Evolutionary conservation across 2,329 filamentous ascomycete species (phyloP), one percentile per base, ranked within the genome.

Genomic region (Bipolaris sorokiniana): DNA sequence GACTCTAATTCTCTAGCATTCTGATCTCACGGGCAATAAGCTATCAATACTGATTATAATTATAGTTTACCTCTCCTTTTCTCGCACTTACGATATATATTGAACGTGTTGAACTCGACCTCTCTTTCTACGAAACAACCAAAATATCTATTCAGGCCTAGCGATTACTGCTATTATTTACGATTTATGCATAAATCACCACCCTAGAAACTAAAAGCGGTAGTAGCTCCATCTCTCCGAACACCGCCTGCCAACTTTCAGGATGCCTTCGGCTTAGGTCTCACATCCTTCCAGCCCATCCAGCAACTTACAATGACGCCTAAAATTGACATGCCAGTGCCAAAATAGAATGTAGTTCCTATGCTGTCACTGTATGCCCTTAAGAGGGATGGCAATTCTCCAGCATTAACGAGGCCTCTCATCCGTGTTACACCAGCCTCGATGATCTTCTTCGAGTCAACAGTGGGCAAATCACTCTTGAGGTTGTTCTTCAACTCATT

Each of bases 401-500:
- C 44, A 2, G 26, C n/a, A 28, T 5, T 46, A 15, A 46, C 28
- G 5, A 46, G 20, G 11, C 7, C 7, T 15, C 44, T 28, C 44
- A 46, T 46, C 4, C 31, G 16, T 16, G 44, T 46, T 13, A 20
- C n/a, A 7, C 44, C 44, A 20, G 28, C 44, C 1, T 33, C 26
- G 15, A 46, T 34, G 9, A 46, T 20, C 10, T 10, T 33, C 6
- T 3, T 33, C 3, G 28, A 26, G n/a, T 46, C 16, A 15, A 46
- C 18, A 20, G n/a, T 7, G 5, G 44, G 44, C 2, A 33, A 4
- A 7, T 18, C n/a, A 26, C 33, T 15, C n/a, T 33, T 9, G 4
- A 46, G 28, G n/a, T 46, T 33, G 9, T 28, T 10, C 31, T 46
- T 46, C n/a, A 54, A 20, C 11, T 22, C 33, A 46, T 58, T 58